A percentile compares a stretch with the other conserved stretches of the same genome.
Conservation (phyloP, 2,329 filamentous ascomycete species). For the Colletotrichum tofieldiae region DNA sequence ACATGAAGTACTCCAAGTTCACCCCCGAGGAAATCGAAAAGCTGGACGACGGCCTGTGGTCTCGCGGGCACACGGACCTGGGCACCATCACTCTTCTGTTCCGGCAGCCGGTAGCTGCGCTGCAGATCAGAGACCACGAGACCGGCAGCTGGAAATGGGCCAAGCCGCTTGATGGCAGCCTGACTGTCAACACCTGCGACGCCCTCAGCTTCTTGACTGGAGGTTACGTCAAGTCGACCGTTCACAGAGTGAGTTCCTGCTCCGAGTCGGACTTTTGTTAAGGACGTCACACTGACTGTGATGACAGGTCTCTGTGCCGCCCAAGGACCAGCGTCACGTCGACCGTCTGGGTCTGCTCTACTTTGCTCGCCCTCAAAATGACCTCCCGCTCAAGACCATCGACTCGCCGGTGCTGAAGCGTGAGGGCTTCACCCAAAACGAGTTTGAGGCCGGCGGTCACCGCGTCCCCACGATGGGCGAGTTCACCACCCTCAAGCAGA, state of each 20-base stretch:
- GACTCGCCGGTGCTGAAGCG: conserved; percentile 56
- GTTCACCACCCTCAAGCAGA: conserved; percentile 56
- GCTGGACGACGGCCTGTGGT: conserved; percentile 60
- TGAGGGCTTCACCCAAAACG: conserved; percentile 53
- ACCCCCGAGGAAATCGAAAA: conserved; percentile 62
- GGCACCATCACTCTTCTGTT: conserved; percentile 71
- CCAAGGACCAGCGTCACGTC: conserved; percentile 59
- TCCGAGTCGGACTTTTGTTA: accelerated
- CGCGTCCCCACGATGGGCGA: conserved; percentile 55
- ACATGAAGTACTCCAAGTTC: conserved; percentile 72
- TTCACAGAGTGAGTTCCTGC: conserved; percentile 53
- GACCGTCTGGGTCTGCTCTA: conserved; percentile 67
- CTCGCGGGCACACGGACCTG: conserved; percentile 69
- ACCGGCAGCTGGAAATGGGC: conserved; percentile 67
- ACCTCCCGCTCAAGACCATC: conserved; percentile 55
- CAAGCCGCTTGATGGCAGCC: conserved; percentile 63
- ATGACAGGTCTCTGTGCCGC: conserved; percentile 54
- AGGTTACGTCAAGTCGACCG: conserved; percentile 61
- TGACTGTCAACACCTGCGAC: conserved; percentile 68
- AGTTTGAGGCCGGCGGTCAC: conserved; percentile 54
- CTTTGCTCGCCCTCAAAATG: conserved; percentile 63
- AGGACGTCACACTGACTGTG: neutral
- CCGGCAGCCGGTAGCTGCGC: conserved; percentile 70
- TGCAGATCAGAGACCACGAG: conserved; percentile 67
- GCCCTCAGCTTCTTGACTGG: conserved; percentile 65